Base-by-base conservation (phyloP, 768 basidiomycete genomes). In the Ramaria sp. region DNA sequence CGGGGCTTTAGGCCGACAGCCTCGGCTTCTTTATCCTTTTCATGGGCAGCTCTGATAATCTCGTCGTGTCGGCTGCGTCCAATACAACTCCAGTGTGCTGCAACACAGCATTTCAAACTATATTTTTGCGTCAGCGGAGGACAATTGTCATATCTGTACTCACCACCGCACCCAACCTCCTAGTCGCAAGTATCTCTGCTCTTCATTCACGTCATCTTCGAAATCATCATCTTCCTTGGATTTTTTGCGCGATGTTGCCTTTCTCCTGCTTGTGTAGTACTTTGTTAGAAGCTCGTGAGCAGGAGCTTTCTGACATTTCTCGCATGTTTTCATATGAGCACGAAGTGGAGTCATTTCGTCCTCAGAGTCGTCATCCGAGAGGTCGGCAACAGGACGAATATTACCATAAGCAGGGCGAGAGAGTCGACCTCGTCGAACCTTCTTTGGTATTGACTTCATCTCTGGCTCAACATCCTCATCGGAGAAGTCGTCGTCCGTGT, bases 121-220 rank as follows among this genome's bases (percentile, higher is more conserved):
- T 22, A 18, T 5, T 9, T 49, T 25, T 47, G 62, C 48, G 8
- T 32, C 37, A 41, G 51, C 5, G 52, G 42, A 28, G 41, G 4
- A 36, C 16, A 30, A n/a, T n/a, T 48, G 20, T 25, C 16, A 48
- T 16, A 52, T 30, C 42, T 24, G 28, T 43, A 68, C 76, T 54
- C 64, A 88, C 88, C 89, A 93, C 68, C 79, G 76, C 58, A 91
- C 79, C 89, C 89, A 93, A 25, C 89, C 89, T 12, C 89, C 89
- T 44, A 84, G 68, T 6, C 65, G 63, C 12, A 58, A 67, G 9
- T 80, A 67, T 47, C 68, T 70, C 36, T 79, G 77, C 36, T 73
- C 69, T 41, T 83, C 81, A 28, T 79, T 74, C 18, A 77, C 79
- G 8, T 70, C 70, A 42, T 73, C 72, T 48, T 79, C 83, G 34